Conservation (phyloP, 148 eudicot genomes). For the Chenopodium formosanum region DNA sequence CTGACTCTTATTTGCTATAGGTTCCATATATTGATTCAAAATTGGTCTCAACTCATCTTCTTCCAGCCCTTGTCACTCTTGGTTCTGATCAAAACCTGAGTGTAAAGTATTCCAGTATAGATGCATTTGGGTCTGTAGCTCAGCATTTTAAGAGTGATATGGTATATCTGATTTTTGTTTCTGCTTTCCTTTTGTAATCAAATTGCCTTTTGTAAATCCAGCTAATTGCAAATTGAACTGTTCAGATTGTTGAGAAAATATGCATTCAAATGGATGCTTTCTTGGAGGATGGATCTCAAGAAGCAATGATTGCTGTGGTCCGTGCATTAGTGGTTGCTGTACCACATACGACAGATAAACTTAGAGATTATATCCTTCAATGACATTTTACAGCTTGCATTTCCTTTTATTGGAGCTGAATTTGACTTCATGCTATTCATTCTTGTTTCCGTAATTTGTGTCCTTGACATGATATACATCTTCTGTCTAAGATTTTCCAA, state of each 20-base stretch:
- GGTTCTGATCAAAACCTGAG: slow-evolving; percentile 90
- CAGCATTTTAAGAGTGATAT: slow-evolving; percentile 87
- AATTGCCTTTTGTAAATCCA: slow-evolving; percentile 11
- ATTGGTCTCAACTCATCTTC: slow-evolving; percentile 77
- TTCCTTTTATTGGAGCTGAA: not conserved
- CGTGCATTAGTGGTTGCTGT: slow-evolving; percentile 93
- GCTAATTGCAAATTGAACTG: slow-evolving; percentile 28
- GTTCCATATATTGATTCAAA: slow-evolving; percentile 90
- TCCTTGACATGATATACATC: slow-evolving; percentile 80
- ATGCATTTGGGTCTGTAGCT: slow-evolving; percentile 97
- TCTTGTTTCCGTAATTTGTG: slow-evolving; percentile 16
- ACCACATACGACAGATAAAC: slow-evolving; percentile 88
- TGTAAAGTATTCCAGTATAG: slow-evolving; percentile 90
- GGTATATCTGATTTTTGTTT: slow-evolving; percentile 41
- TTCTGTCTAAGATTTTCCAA: slow-evolving; percentile 84
- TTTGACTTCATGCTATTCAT: not conserved
- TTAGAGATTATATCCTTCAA: slow-evolving; percentile 91
- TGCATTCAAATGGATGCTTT: slow-evolving; percentile 99
- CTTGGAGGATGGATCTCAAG: slow-evolving; percentile 98
- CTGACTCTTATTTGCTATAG: slow-evolving; percentile 32
- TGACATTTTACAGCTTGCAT: not conserved
- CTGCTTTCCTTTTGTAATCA: not conserved
- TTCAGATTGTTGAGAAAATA: slow-evolving; percentile 90
- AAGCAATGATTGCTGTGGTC: slow-evolving; percentile 84
- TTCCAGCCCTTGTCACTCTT: slow-evolving; percentile 96